Evolutionary conservation across 2,329 filamentous ascomycete species (phyloP), one percentile per base, ranked within the genome.

Genomic region (Triangularia verruculosa): DNA sequence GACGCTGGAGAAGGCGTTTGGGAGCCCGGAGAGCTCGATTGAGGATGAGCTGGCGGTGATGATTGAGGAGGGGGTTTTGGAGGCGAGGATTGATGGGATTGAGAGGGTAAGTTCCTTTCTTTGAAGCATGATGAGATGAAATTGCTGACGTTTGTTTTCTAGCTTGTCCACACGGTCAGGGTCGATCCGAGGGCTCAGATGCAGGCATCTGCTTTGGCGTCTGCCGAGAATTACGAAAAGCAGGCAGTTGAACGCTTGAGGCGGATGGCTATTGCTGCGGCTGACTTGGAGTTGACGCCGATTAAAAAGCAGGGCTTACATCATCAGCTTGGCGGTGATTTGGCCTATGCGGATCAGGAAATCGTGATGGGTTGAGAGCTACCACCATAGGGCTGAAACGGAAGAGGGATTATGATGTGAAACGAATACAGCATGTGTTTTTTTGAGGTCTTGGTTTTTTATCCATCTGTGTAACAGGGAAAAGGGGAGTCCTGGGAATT

Each of bases 1-100:
- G 20, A 92, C 87, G 65, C 86, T 99, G 80, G 87, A 90, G 8
- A 81, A 84, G 34, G 89, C 91, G 1, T 98, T 99, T 75, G 87
- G 86, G 0, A 79, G 82, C 2, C 79, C 85, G 0, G 84, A 84
- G 3, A 78, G 82, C 66, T 82, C 84, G 3, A 87, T 94, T 55
- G 88, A 93, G 70, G 78, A 82, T 24, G 95, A 99, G 76, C 81
- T 98, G 30, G 84, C 90, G 27, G 74, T 76, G 0, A 90, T 98
- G 86, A 97, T 99, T 70, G 82, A 88, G 59, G 80, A 82, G 12
- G 87, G 88, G 7, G 82, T 82, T 0, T 79, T 99, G 11, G 83
- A 93, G 68, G 93, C 92, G 7, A 85, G 92, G 27, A 89, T 99
- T 64, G 93, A 99, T 73, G 85, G 91, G 0, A 92, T 96, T 64